phyloP scores from a whole-genome alignment of 2,329 filamentous ascomycete species.

The Monilinia polystroma region DNA sequence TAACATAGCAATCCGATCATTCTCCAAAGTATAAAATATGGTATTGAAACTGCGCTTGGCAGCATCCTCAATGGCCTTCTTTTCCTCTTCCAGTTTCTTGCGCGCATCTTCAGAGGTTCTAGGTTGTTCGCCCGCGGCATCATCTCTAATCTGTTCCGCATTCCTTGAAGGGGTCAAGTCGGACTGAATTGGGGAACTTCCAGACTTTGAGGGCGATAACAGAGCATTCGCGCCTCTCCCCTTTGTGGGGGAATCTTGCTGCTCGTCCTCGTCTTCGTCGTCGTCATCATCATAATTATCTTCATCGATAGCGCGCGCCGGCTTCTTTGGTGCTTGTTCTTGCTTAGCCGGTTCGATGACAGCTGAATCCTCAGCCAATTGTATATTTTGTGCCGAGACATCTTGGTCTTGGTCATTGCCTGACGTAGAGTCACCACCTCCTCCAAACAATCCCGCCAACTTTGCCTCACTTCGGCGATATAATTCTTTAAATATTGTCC shows the following conservation, averaged over 20 bases:
- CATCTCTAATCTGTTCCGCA: constrained; percentile 53
- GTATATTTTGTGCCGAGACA: constrained; percentile 37
- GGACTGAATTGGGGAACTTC: constrained; percentile 61
- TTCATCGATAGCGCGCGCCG: constrained; percentile 75
- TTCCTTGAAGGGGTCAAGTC: constrained; percentile 53
- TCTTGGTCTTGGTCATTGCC: constrained; percentile 34
- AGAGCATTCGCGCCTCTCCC: constrained; percentile 52
- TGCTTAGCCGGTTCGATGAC: constrained; percentile 48
- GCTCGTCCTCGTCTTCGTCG: constrained; percentile 62
- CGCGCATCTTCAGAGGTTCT: constrained; percentile 84
- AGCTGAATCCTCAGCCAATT: constrained; percentile 49
- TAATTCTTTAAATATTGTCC: constrained; percentile 72
- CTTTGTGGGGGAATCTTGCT: constrained; percentile 53
- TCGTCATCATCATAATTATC: constrained; percentile 79
- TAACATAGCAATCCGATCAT: constrained; percentile 92
- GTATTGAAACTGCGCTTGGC: constrained; percentile 90
- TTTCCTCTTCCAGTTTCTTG: constrained; percentile 88
- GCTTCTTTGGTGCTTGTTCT: constrained; percentile 62
- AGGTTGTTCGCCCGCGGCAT: constrained; percentile 52
- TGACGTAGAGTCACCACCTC: constrained; percentile 41
- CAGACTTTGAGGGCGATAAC: constrained; percentile 68
- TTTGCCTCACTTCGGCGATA: constrained; percentile 76
- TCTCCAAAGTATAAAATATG: constrained; percentile 91
- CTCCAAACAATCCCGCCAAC: constrained; percentile 72
- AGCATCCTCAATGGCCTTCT: constrained; percentile 84